A percentile compares a stretch with the other conserved stretches of the same genome.
Conservation (phyloP, 768 basidiomycete species). For the Plicaturopsis crispa region DNA sequence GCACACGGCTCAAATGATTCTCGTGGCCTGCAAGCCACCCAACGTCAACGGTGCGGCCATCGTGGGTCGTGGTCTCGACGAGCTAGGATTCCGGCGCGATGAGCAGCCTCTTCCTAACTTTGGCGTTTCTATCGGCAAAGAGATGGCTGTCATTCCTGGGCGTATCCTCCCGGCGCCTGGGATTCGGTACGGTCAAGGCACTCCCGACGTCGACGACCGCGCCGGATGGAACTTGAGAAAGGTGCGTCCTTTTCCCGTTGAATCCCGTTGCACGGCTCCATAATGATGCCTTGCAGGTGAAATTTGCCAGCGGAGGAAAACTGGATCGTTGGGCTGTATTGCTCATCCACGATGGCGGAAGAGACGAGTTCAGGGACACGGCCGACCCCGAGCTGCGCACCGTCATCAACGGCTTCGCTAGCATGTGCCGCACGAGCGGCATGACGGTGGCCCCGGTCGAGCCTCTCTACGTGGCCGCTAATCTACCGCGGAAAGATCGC, state of each 20-base stretch:
- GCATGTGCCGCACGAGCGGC: constrained; percentile 59
- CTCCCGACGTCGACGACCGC: constrained; percentile 29
- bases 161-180: constrained; percentile 38
- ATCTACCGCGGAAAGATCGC: constrained; percentile 42
- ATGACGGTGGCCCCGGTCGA: constrained; percentile 37
- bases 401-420: constrained; percentile 43
- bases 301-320: constrained; percentile 49
- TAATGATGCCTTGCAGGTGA: too few relatives aligned
- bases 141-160: constrained; percentile 51
- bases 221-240: constrained; percentile 50
- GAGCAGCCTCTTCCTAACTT: constrained; percentile 31
- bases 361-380: constrained; percentile 53
- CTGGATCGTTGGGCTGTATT: constrained; percentile 64
- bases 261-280: too few relatives aligned
- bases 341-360: constrained; percentile 52
- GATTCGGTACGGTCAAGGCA: constrained; percentile 29
- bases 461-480: constrained; percentile 31
- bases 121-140: constrained; percentile 34
- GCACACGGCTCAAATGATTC: constrained; percentile 47
- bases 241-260: too few relatives aligned
- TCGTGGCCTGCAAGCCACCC: constrained; percentile 38
- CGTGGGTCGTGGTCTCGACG: constrained; percentile 29
- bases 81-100: constrained; percentile 30
- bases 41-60: constrained; percentile 41
- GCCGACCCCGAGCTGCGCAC: constrained; percentile 45